Percentiles rank a stretch among this genome's conserved stretches.
phyloP scores from a whole-genome alignment of 139 green algal genomes.

The Dunaliella sp. region DNA sequence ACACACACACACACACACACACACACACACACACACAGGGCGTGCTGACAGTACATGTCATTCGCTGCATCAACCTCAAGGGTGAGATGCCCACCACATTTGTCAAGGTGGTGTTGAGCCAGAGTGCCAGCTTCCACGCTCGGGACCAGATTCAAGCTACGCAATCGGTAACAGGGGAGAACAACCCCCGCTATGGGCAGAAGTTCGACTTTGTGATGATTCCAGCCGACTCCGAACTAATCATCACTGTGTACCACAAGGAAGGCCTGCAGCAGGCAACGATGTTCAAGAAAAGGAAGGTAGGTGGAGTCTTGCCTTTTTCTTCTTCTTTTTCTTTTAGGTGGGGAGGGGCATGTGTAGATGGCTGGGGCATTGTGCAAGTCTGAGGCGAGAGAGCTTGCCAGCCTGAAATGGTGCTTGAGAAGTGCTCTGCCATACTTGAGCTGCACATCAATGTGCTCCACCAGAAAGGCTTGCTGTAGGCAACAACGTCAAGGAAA shows the following conservation, averaged over 20 bases:
- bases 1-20: neutral
- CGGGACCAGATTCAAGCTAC: too few species aligned
- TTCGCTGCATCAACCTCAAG: constrained; percentile 49
- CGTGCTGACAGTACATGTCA: constrained; percentile 57
- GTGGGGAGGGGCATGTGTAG: too few species aligned
- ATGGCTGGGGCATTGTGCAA: too few species aligned
- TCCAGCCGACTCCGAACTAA: neutral
- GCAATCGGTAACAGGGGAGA: constrained; percentile 20
- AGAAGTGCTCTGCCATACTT: too few species aligned
- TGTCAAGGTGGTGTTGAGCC: constrained; percentile 41
- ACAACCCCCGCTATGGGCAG: constrained; percentile 57
- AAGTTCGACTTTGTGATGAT: constrained; percentile 80
- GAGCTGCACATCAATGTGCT: too few species aligned
- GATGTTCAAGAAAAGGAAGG: constrained; percentile 10
- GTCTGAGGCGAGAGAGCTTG: too few species aligned
- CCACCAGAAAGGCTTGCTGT: too few species aligned
- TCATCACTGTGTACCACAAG: constrained; percentile 3
- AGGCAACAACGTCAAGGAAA: too few species aligned
- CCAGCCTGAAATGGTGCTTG: too few species aligned
- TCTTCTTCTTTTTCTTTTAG: too few species aligned
- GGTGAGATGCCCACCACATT: constrained; percentile 40
- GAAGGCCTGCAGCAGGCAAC: neutral
- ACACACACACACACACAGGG: constrained; percentile 13
- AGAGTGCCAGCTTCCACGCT: neutral
- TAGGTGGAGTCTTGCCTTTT: too few species aligned